These are phyloP conservation scores for Xylariaceae sp. DNA, from an alignment of 2,329 filamentous ascomycete genomes.

Conservation along the genomic window DNA sequence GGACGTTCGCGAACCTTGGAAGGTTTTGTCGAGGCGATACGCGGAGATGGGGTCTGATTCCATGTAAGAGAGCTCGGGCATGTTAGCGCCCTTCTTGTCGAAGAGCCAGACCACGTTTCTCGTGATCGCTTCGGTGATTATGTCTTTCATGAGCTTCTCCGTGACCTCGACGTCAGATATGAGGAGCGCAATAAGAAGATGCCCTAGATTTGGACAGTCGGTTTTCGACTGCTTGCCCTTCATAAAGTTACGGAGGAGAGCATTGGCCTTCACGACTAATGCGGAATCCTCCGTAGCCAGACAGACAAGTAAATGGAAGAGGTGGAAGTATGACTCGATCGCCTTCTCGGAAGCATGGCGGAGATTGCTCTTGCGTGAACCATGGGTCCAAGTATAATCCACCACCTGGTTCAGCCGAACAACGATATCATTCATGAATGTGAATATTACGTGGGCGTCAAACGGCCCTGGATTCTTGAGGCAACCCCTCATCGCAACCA, in stretches of 20 bases:
- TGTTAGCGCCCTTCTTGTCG: slow-evolving; percentile 38
- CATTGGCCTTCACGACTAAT: slow-evolving; percentile 46
- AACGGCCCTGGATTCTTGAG: slow-evolving; percentile 30
- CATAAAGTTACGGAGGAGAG: slow-evolving; percentile 42
- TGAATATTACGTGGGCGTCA: slow-evolving; percentile 43
- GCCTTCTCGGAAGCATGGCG: slow-evolving; percentile 55
- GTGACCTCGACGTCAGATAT: slow-evolving; percentile 48
- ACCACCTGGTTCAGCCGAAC: slow-evolving; percentile 49
- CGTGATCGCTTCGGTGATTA: slow-evolving; percentile 53
- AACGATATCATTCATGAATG: slow-evolving; percentile 55
- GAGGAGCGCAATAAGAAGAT: slow-evolving; percentile 50
- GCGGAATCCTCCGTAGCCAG: slow-evolving; percentile 42
- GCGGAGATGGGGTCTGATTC: slow-evolving; percentile 45
- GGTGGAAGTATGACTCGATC: slow-evolving; percentile 55
- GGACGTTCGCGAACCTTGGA: slow-evolving; percentile 48
- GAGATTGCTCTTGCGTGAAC: slow-evolving; percentile 42
- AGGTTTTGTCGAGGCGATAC: slow-evolving; percentile 52
- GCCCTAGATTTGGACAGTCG: slow-evolving; percentile 50
- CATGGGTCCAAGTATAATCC: slow-evolving; percentile 31
- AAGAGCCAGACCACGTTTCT: slow-evolving; percentile 57
- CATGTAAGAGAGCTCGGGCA: slow-evolving; percentile 50
- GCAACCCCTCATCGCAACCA: slow-evolving; percentile 33
- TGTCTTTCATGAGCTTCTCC: slow-evolving; percentile 41
- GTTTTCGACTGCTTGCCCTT: slow-evolving; percentile 44
- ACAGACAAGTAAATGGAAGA: slow-evolving; percentile 55